Evolutionary conservation across 495 filamentous ascomycete species (phyloP), one percentile per base, ranked within the genome.

Genomic region (Xylona heveae): DNA sequence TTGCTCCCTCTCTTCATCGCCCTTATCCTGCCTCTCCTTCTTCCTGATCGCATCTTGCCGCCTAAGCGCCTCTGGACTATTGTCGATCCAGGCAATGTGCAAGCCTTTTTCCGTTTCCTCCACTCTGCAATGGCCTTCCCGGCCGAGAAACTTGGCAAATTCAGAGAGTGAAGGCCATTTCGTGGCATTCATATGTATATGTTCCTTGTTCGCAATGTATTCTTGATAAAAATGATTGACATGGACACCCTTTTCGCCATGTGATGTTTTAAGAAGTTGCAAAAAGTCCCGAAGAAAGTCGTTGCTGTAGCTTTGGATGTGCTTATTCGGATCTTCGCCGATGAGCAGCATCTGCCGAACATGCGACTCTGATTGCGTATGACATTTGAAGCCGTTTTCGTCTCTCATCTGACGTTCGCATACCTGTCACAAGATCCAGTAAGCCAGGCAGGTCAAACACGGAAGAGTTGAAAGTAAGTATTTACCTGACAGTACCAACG

Each of bases 201-300:
- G 90, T 47, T 83, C 68, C 46, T 78, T 77, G 49, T 78, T 60
- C 10, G 57, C 53, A 38, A 88, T 85, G 40, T 79, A 76, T 44
- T 80, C 71, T 50, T 95, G 79, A 48, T 99, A 99, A 47, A 93
- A 94, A 31, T 78, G 71, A 38, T 95, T 95, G 5, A 80, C 61
- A 19, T 81, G 61, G 2, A 94, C 67, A 32, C 65, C 57, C 55
- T 95, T 95, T 46, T 84, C 77, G 24, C 80, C 78, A 39, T 97
- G 90, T 0, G 64, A 61, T 1, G 83, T 90, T 28, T 64, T 58
- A 6, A 97, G 56, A 3, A 77, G 58, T 36, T 66, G 53, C 2
- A 93, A 24, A 41, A 97, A 97, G 48, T 84, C 78, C 26, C 62
- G 58, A 39, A 72, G 56, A 49, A 99, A 99, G 39, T 92, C 58